phyloP scores from a whole-genome alignment of 495 filamentous ascomycete genomes.

The Lophiostoma macrostomum region DNA sequence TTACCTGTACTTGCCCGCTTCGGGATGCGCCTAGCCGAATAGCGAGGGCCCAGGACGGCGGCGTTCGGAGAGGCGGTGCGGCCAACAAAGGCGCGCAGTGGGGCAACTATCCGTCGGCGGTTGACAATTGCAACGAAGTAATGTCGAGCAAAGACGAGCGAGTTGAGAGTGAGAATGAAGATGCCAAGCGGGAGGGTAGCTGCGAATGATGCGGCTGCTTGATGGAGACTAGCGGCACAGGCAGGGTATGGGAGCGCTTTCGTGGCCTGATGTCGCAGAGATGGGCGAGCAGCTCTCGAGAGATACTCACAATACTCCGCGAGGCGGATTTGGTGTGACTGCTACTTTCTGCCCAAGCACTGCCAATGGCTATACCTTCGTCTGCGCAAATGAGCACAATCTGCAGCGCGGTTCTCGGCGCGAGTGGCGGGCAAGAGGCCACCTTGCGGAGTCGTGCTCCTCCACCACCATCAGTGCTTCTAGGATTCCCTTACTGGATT shows the following conservation, averaged over 20 bases:
- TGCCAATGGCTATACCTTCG: slow-evolving; percentile 6
- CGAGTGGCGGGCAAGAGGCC: too few relatives aligned
- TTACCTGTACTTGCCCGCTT: too few relatives aligned
- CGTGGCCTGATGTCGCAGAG: too few relatives aligned
- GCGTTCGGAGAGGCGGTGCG: too few relatives aligned
- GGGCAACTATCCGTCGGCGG: not conserved
- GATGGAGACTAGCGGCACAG: not conserved
- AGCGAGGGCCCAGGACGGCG: too few relatives aligned
- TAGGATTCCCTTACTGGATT: too few relatives aligned
- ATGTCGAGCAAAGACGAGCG: not conserved
- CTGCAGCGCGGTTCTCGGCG: too few relatives aligned
- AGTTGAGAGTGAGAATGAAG: not conserved
- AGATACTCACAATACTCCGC: not conserved
- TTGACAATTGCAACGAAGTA: not conserved
- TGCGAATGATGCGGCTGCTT: not conserved
- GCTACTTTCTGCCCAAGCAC: not conserved
- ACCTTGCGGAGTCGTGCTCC: too few relatives aligned
- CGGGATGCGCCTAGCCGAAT: too few relatives aligned
- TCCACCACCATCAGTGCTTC: too few relatives aligned
- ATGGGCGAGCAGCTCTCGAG: not conserved
- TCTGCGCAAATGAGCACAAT: slow-evolving; percentile 13
- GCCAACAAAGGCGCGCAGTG: too few relatives aligned
- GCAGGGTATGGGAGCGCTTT: too few relatives aligned
- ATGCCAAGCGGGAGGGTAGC: not conserved
- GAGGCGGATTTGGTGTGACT: not conserved